Base-by-base conservation (phyloP, 192 early-diverging fungal species). In the Gigaspora rosea region DNA sequence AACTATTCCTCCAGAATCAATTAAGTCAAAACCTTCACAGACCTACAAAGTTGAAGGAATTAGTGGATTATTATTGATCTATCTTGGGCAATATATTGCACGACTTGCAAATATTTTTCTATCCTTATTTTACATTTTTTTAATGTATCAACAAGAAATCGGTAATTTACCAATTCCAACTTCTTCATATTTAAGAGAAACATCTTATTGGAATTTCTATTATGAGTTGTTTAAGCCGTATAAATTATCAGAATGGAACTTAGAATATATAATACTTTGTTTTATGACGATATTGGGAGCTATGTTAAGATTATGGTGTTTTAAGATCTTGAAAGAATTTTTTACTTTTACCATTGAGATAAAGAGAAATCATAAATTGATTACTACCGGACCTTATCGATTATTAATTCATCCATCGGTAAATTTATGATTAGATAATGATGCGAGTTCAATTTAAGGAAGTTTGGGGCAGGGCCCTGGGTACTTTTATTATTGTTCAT, bases 301-400 rank as follows among this genome's bases (percentile, higher is more conserved):
- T 13, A 56, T 33, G 4, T 56, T 72, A 72, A 56, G 70, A 72
- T 56, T 72, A 46, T 72, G 70, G 70, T 72, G 70, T 54, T 72
- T 56, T 72, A 32, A 56, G 16, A 33, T 8, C 22, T 57, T 72
- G 27, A 56, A 72, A 36, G 70, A 33, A 56, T 72, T 16, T 72
- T 72, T 72, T 15, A 72, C 70, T 56, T 72, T 72, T 57, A 6
- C 54, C 56, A n/a, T 72, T 56, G 56, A 7, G 0, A 22, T 72
- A 9, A 52, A 72, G 56, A 52, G 56, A 35, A 3, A 72, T 18
- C 70, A 72, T 57, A 57, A 52, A 72, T 72, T 72, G n/a, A 56
- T 72, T 15, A 57, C 54, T n/a, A 72, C 52, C 2, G 70, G 70
- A 8, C 70, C 70, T 41, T 72, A 72, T 47, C 56, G 51, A 56